Base-by-base conservation (phyloP, 2,329 filamentous ascomycete species). In the Cordyceps pruinosa region DNA sequence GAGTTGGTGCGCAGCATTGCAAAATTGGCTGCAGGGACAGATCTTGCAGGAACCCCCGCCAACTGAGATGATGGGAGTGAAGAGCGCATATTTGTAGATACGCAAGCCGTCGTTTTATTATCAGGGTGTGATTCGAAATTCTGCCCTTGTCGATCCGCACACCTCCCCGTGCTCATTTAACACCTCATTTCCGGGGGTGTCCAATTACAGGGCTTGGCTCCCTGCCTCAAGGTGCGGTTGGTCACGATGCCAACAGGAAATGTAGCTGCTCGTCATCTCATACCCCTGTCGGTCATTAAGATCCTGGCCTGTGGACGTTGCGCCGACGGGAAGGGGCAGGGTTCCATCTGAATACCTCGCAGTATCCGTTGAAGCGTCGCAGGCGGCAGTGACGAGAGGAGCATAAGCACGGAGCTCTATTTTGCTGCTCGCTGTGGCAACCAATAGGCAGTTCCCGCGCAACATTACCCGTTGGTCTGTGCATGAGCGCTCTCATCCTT, bases 261-360 rank as follows among this genome's bases (percentile, higher is more conserved):
- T 21, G 44, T 19, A 56, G 53, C 53, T 56, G 53, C 45, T 56
- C 53, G 53, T 56, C 53, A 56, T 56, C 34, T 48, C 21, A 7
- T 25, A 34, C 37, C 54, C 54, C 28, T 9, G 45, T 23, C 26
- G 28, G 34, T 42, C 45, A 49, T 56, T 56, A 21, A 15, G 28
- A 56, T 25, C 45, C 53, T 41, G 37, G 46, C 30, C 19, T 12
- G 17, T 26, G 26, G 19, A 34, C 45, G 19, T 56, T 48, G 34
- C 30, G 45, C 8, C 42, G 26, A 41, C 21, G 28, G 19, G 23
- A 47, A n/a, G 8, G 13, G 13, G 26, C 21, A n/a, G 19, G 26
- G 25, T 30, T 26, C 21, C 21, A 19, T 42, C 19, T 19, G 21
- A n/a, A 28, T 13, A n/a, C n/a, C n/a, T n/a, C n/a, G n/a, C n/a